Base-by-base conservation (phyloP, 2,329 filamentous ascomycete species). In the Simplicillium aogashimaense region DNA sequence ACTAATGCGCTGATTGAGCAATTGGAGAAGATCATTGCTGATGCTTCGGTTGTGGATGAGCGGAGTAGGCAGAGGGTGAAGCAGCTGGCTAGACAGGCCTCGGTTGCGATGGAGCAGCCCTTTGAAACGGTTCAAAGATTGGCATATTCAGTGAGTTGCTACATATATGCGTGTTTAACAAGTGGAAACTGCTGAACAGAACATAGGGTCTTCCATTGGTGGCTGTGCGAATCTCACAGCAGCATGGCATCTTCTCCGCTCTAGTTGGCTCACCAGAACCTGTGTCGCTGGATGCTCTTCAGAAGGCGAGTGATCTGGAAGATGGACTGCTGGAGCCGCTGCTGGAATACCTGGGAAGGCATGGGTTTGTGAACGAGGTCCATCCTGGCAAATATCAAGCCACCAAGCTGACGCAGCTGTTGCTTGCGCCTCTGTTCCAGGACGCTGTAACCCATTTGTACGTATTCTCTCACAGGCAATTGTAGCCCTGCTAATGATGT, bases 91-190 rank as follows among this genome's bases (percentile, higher is more conserved):
- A 39, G 45, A 17, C 18, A 40, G 8, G 43, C 43, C 2, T 35
- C 47, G 7, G 33, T 41, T 4, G 43, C 40, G 14, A 35, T 49
- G 7, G 45, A 49, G 13, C 41, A 45, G 35, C 47, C 47, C 16
- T 49, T 47, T 43, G 47, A 49, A 35, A 47, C 43, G 6, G 36
- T 48, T 29, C 42, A 47, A 31, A 40, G 46, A 11, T 29, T 46
- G 15, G 40, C n/a, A 8, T 44, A 44, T 28, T 47, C 46, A n/a
- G 44, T 47, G 32, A 35, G 43, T 40, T 10, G 12, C n/a, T n/a
- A n/a, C n/a, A n/a, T n/a, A n/a, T n/a, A n/a, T n/a, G n/a, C n/a
- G n/a, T n/a, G n/a, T n/a, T n/a, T n/a, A n/a, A n/a, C n/a, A n/a
- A n/a, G n/a, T n/a, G n/a, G n/a, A n/a, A n/a, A n/a, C n/a, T n/a